A percentile compares a stretch with the other conserved stretches of the same genome.
Evolutionary conservation across 306 rosid species (phyloP).

Genomic region (Dalbergia oliveri): DNA sequence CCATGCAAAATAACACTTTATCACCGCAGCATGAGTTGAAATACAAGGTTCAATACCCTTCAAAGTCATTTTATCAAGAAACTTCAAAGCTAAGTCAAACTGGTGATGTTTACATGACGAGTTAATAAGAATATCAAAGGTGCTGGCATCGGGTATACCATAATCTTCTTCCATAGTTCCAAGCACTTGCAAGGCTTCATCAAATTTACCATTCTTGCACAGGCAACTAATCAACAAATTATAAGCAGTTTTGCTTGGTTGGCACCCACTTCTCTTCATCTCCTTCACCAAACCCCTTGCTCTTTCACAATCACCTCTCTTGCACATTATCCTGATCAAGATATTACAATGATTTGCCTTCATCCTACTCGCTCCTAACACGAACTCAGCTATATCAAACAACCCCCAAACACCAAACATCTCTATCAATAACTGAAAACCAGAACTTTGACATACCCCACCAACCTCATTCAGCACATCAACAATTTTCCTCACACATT

Average conservation of each 20-base stretch:
- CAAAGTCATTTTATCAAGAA: constrained; percentile 64
- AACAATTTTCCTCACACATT: constrained; percentile 50
- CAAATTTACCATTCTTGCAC: constrained; percentile 56
- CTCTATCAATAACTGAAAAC: constrained; percentile 69
- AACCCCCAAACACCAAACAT: constrained; percentile 57
- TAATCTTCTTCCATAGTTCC: constrained; percentile 55
- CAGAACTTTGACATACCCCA: constrained; percentile 64
- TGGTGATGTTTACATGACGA: constrained; percentile 50
- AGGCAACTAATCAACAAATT: constrained; percentile 66
- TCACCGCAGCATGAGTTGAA: constrained; percentile 65
- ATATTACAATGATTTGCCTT: constrained; percentile 57
- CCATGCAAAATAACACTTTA: constrained; percentile 67
- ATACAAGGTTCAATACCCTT: constrained; percentile 69
- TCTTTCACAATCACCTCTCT: constrained; percentile 57
- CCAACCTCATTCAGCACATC: constrained; percentile 67
- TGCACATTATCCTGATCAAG: constrained; percentile 63
- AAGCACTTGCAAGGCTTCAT: constrained; percentile 56
- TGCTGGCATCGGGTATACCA: constrained; percentile 57
- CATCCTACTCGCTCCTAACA: constrained; percentile 56
- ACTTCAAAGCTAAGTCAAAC: constrained; percentile 56
- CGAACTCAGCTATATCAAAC: constrained; percentile 59
- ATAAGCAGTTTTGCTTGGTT: constrained; percentile 48
- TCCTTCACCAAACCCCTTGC: constrained; percentile 58
- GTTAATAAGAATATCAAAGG: constrained; percentile 63
- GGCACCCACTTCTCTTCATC: constrained; percentile 63